phyloP scores from a whole-genome alignment of 805 yeast genomes.

The Komagataella pseudopastoris region DNA sequence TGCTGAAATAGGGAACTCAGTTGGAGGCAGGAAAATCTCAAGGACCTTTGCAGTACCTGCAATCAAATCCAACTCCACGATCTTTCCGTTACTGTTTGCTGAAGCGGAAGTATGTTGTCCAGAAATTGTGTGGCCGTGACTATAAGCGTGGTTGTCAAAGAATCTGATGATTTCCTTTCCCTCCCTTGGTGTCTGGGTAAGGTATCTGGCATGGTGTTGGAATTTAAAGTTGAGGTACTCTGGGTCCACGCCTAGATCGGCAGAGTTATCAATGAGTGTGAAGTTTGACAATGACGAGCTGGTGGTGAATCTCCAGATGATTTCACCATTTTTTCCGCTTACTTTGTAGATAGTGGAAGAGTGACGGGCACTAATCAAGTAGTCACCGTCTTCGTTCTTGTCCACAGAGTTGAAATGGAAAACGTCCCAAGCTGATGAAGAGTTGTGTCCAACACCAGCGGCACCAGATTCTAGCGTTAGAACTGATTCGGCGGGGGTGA shows the following conservation, averaged over 20 bases:
- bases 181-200: conserved; percentile 12
- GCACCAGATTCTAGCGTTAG: conserved; percentile 16
- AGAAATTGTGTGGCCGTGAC: not conserved
- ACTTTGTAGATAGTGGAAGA: conserved; percentile 20
- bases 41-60: conserved; percentile 15
- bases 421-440: conserved; percentile 24
- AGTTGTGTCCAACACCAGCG: conserved; percentile 21
- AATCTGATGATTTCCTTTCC: conserved; percentile 19
- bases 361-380: conserved; percentile 22
- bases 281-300: conserved; percentile 13
- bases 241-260: conserved; percentile 1
- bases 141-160: conserved; percentile 14
- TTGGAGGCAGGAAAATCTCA: conserved; percentile 13
- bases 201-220: conserved; percentile 23
- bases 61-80: conserved; percentile 17
- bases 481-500: conserved; percentile 19
- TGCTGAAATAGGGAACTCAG: conserved; percentile 4
- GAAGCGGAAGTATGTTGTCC: not conserved
- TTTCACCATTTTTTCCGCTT: conserved; percentile 20
- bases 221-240: conserved; percentile 17
- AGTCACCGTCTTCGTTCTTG: conserved; percentile 20
- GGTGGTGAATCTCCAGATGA: conserved; percentile 15
- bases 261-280: conserved; percentile 3
- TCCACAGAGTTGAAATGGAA: conserved; percentile 26
- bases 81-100: conserved; percentile 5